phyloP scores from a whole-genome alignment of 1,139 yeast species.

The Scheffersomyces cryptocercus region DNA sequence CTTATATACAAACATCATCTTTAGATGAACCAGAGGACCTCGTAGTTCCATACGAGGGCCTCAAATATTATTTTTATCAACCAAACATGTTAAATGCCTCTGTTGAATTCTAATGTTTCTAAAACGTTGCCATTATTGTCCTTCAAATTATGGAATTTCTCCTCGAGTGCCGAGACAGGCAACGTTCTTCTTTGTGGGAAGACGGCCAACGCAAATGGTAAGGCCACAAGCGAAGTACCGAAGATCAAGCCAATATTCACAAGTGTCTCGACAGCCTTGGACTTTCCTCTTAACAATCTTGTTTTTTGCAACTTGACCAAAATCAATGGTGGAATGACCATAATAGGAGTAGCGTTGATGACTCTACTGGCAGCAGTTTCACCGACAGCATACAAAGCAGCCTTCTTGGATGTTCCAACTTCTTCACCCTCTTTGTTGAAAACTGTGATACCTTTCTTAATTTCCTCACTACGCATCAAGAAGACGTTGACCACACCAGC shows the following conservation, averaged over 20 bases:
- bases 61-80: too few relatives aligned
- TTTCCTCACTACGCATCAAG: conserved; percentile 93
- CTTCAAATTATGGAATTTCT: conserved; percentile 57
- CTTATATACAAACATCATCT: too few relatives aligned
- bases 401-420: conserved; percentile 79
- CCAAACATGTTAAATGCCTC: conserved; percentile 67
- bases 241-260: conserved; percentile 84
- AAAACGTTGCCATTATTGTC: conserved; percentile 65
- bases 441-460: conserved; percentile 78
- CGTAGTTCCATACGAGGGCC: too few relatives aligned
- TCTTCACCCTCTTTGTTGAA: conserved; percentile 65
- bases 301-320: conserved; percentile 75
- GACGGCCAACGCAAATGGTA: conserved; percentile 93
- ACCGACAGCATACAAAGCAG: conserved; percentile 91
- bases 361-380: conserved; percentile 96
- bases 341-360: conserved; percentile 93
- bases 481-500: conserved; percentile 95
- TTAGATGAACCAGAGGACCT: too few relatives aligned
- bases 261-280: conserved; percentile 61
- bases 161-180: conserved; percentile 60
- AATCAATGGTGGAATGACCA: conserved; percentile 91
- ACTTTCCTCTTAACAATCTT: conserved; percentile 61
- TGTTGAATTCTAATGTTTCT: conserved; percentile 73
- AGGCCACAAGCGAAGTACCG: conserved; percentile 77
- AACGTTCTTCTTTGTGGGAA: conserved; percentile 86